Base-by-base conservation (phyloP, 2,329 filamentous ascomycete genomes). In the Tympanopsis confertula region DNA sequence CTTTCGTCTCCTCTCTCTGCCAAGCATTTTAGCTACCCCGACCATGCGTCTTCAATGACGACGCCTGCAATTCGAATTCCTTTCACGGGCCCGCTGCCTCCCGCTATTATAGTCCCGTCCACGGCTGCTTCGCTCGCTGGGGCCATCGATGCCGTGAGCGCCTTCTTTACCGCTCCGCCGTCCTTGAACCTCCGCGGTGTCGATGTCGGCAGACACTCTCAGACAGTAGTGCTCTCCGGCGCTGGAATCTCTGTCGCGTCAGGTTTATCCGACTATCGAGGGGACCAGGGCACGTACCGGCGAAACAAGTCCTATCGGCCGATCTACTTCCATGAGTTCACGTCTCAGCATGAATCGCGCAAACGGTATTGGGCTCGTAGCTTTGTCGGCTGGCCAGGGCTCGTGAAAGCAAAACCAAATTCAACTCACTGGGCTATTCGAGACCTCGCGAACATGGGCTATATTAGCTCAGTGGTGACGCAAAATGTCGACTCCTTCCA, bases 401-500 rank as follows among this genome's bases (percentile, higher is more conserved):
- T 84, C 42, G 55, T 73, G 45, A 71, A 66, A 39, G 75, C 78
- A 35, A 62, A 58, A 44, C 78, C 79, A 10, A 86, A 85, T 48
- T 53, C 57, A 5, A 70, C 71, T 4, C 81, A 86, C 54, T 56
- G 61, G 44, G 76, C 78, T 4, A 69, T 84, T 37, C 63, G 64
- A 36, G 59, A 67, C 38, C 57, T 86, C 24, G 73, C 70, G 3
- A 54, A 63, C 4, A 61, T 78, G 48, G 79, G 77, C 1, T 59
- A 74, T 33, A 58, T 83, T n/a, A 68, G 65, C 37, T 69, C 61
- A n/a, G 73, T 82, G 26, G 68, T 85, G 35, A 85, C 80, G 24
- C 81, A 85, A 51, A 85, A 85, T 49, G 81, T 85, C 35, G 81
- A 86, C 52, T 82, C 78, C 3, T 82, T 86, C 54, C 80, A 86